These are phyloP conservation scores for Saccharomycopsis schoenii DNA, from an alignment of 805 yeast genomes.

Conservation along the genomic window DNA sequence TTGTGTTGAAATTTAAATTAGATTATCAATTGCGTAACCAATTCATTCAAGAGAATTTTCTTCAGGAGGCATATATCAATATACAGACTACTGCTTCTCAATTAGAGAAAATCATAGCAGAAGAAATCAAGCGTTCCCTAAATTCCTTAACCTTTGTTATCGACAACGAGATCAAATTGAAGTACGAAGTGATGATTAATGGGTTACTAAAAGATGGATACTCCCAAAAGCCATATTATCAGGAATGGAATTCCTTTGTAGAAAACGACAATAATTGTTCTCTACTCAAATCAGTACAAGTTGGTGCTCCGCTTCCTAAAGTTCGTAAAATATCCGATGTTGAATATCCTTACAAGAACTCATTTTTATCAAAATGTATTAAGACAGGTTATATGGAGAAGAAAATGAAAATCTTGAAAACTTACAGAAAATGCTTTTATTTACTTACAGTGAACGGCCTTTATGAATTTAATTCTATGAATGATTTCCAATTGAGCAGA, in stretches of 20 bases:
- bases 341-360: conserved; percentile 44
- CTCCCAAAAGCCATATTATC: conserved; percentile 45
- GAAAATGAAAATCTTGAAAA: conserved; percentile 51
- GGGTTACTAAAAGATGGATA: conserved; percentile 41
- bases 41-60: conserved; percentile 50
- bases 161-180: conserved; percentile 34
- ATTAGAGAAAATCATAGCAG: conserved; percentile 51
- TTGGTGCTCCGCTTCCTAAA: conserved; percentile 31
- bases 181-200: conserved; percentile 37
- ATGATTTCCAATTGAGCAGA: not conserved
- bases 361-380: conserved; percentile 41
- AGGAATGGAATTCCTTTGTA: conserved; percentile 66
- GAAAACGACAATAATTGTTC: conserved; percentile 29
- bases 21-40: conserved; percentile 61
- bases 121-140: conserved; percentile 50
- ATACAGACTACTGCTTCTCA: conserved; percentile 57
- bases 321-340: conserved; percentile 41
- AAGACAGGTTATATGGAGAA: conserved; percentile 51
- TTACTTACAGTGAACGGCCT: conserved; percentile 57
- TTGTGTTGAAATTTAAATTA: conserved; percentile 46
- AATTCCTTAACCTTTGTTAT: conserved; percentile 42
- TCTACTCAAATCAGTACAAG: conserved; percentile 30
- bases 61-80: conserved; percentile 56
- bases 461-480: conserved; percentile 40
- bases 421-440: conserved; percentile 52